A percentile compares a stretch with the other conserved stretches of the same genome.
Conservation (phyloP, 208 protist species). For the Naegleria gruberi region DNA sequence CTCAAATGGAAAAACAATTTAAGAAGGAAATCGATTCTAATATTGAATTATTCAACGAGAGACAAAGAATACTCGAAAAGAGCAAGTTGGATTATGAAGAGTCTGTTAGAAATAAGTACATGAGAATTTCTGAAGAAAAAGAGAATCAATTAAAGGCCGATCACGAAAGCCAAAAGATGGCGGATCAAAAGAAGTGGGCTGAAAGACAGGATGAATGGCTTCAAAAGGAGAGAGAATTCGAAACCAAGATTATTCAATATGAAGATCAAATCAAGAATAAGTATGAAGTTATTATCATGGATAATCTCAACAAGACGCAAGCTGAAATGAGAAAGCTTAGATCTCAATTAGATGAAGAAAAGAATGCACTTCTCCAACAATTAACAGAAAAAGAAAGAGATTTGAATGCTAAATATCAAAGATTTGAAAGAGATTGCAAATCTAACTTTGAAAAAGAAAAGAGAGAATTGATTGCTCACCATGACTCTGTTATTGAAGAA, state of each 20-base stretch:
- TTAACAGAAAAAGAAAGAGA: not conserved
- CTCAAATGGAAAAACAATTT: not conserved
- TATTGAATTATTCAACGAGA: not conserved
- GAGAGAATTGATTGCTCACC: not conserved
- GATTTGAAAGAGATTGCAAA: not conserved
- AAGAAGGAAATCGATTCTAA: slow-evolving; percentile 1
- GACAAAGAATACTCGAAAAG: not conserved
- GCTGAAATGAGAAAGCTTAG: not conserved
- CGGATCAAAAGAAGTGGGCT: slow-evolving; percentile 9
- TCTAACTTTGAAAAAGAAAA: slow-evolving; percentile 8
- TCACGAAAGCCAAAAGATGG: not conserved
- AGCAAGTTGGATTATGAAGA: slow-evolving; percentile 8
- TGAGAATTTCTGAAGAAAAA: not conserved
- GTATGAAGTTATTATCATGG: not conserved
- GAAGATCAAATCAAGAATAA: slow-evolving; percentile 11
- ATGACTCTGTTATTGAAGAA: not conserved
- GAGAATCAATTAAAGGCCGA: not conserved
- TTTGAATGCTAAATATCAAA: not conserved
- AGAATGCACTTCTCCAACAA: not conserved
- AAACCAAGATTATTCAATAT: not conserved
- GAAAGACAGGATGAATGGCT: slow-evolving; percentile 8
- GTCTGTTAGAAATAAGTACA: not conserved
- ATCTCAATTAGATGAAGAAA: not conserved
- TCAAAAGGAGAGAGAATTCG: not conserved
- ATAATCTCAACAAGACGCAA: not conserved